Conservation (phyloP, 768 basidiomycete species). For the Boletus bicolor region DNA sequence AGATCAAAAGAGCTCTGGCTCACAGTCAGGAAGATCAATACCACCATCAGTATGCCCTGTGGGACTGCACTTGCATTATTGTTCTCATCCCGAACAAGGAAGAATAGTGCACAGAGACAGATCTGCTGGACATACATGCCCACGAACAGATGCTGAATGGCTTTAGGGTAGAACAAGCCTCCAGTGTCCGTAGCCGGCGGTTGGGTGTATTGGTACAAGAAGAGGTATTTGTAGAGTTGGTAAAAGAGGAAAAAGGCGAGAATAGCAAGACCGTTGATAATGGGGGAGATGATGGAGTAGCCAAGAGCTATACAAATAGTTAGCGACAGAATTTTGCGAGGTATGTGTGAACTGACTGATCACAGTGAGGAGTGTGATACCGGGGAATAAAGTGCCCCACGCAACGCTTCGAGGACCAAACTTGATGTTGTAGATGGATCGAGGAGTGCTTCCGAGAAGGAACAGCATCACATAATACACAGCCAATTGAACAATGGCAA, state of each 20-base stretch:
- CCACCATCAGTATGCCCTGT: slow-evolving; percentile 80
- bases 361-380: slow-evolving; percentile 73
- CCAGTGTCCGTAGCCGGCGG: slow-evolving; percentile 74
- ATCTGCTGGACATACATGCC: slow-evolving; percentile 91
- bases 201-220: slow-evolving; percentile 77
- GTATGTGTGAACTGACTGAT: slow-evolving; percentile 54
- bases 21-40: slow-evolving; percentile 82
- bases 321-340: neutral
- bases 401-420: slow-evolving; percentile 62
- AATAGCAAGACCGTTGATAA: slow-evolving; percentile 89
- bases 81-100: slow-evolving; percentile 66
- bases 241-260: slow-evolving; percentile 83
- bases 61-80: slow-evolving; percentile 55
- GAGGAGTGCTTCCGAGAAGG: slow-evolving; percentile 85
- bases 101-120: slow-evolving; percentile 85
- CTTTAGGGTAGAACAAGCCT: slow-evolving; percentile 93
- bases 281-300: slow-evolving; percentile 87
- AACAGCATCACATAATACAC: slow-evolving; percentile 91
- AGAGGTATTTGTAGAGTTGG: slow-evolving; percentile 81
- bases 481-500: slow-evolving; percentile 69
- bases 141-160: slow-evolving; percentile 89
- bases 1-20: slow-evolving; percentile 21
- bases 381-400: slow-evolving; percentile 76
- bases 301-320: slow-evolving; percentile 49
- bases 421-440: slow-evolving; percentile 81